Base-by-base conservation (phyloP, 441 rosid genomes). In the Syzygium syzygioides region DNA sequence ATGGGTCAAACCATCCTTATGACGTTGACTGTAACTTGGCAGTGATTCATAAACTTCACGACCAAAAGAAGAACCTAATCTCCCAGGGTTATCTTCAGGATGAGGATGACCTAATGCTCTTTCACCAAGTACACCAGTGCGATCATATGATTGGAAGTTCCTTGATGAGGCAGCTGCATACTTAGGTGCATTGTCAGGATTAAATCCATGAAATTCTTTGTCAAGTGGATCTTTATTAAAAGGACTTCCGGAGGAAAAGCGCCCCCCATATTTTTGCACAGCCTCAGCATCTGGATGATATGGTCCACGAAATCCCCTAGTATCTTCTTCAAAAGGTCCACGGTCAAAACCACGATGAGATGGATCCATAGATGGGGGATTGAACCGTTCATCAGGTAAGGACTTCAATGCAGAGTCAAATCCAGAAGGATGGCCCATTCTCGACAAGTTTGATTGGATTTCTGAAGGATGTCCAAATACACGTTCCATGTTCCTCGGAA, bases 321-420 rank as follows among this genome's bases (percentile, higher is more conserved):
- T 87, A 91, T 94, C 94, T 79, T 88, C 93, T 55, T 95, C 95
- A 88, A 93, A 92, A 86, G 87, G 93, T 85, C 92, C 92, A 53
- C 86, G 92, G 90, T 90, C 94, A 89, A 86, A 88, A 87, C 84
- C 86, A 55, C 71, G 93, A 71, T 87, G 90, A 85, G 92, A 79
- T 84, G 92, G 92, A 79, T 93, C 93, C 87, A 85, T 60, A 14
- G 91, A 87, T n/a, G 91, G 91, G 55, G 87, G 92, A 88, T 92
- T 92, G 83, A 89, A 83, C 88, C 56, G 91, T 79, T 90, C 95
- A 54, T 92, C 94, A 59, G 86, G 91, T 32, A 91, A 88, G 90
- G 94, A 88, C 91, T 91, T 93, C 85, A 88, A 90, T 18, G 93
- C 88, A 19, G 92, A 87, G 55, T 91, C 92, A 79, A 85, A 56